phyloP scores from a whole-genome alignment of 2,329 filamentous ascomycete species.

The Leptographium lundbergii region DNA sequence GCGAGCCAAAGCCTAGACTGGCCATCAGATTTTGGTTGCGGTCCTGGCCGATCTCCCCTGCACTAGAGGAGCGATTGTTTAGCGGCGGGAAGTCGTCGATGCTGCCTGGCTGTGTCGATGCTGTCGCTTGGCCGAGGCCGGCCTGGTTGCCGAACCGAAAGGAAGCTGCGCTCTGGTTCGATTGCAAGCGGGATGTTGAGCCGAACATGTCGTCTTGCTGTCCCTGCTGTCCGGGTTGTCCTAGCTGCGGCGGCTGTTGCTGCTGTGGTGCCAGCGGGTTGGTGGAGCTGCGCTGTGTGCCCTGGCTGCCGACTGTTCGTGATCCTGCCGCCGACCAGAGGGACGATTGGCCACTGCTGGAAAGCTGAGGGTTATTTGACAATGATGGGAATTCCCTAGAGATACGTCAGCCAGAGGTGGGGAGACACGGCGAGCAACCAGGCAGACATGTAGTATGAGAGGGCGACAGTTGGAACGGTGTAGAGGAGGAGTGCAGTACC shows the following conservation, averaged over 20 bases:
- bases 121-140: constrained; percentile 20
- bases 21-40: constrained; percentile 39
- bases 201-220: constrained; percentile 36
- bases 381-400: constrained; percentile 52
- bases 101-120: constrained; percentile 33
- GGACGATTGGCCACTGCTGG: constrained; percentile 33
- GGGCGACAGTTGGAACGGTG: neutral
- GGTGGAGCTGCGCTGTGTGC: constrained; percentile 35
- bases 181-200: constrained; percentile 22
- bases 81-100: constrained; percentile 52
- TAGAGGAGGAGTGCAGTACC: neutral
- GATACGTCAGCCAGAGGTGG: constrained; percentile 14
- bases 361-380: constrained; percentile 45
- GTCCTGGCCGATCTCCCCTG: constrained; percentile 44
- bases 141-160: constrained; percentile 42
- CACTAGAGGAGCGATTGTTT: constrained; percentile 41
- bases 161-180: constrained; percentile 26
- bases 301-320: constrained; percentile 33
- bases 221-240: constrained; percentile 24
- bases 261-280: constrained; percentile 31
- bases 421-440: neutral
- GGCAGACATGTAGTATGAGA: too few relatives aligned
- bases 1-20: constrained; percentile 39
- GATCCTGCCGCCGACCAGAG: constrained; percentile 42
- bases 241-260: neutral